phyloP scores from a whole-genome alignment of 805 yeast species.

The Kregervanrija pseudodelftensis region DNA sequence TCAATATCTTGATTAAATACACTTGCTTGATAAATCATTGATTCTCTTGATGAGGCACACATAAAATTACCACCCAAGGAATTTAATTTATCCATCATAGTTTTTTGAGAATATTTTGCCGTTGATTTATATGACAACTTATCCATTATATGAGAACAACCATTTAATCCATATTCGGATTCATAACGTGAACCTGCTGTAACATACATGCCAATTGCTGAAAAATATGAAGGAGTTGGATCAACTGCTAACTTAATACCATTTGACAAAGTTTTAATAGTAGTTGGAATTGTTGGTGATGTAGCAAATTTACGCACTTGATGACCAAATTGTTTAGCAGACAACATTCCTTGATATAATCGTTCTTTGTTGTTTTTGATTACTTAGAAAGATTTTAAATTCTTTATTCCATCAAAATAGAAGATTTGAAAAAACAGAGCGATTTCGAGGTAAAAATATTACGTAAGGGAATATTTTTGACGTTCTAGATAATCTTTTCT shows the following conservation, averaged over 20 bases:
- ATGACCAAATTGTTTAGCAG: too few species aligned
- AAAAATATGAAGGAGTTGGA: conserved; percentile 81
- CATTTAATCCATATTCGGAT: conserved; percentile 44
- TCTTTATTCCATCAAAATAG: too few species aligned
- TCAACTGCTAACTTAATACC: conserved; percentile 83
- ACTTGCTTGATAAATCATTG: conserved; percentile 89
- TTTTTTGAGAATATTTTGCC: conserved; percentile 44
- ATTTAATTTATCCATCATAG: conserved; percentile 71
- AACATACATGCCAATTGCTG: conserved; percentile 83
- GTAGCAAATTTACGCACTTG: too few species aligned
- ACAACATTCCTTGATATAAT: too few species aligned
- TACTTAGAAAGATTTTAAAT: too few species aligned
- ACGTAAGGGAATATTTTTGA: too few species aligned
- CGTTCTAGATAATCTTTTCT: too few species aligned
- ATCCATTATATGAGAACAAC: conserved; percentile 79
- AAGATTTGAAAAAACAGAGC: too few species aligned
- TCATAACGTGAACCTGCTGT: conserved; percentile 91
- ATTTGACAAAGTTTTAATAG: conserved; percentile 45
- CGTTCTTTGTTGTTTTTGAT: too few species aligned
- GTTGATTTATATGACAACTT: conserved; percentile 81
- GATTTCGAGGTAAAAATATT: too few species aligned
- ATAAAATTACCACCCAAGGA: conserved; percentile 89
- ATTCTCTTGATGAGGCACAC: conserved; percentile 87
- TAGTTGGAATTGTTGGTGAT: conserved; percentile 10
- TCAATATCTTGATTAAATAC: conserved; percentile 84